Evolutionary conservation across 2,329 filamentous ascomycete genomes (phyloP).

Genomic region (Dactylellina sp.): DNA sequence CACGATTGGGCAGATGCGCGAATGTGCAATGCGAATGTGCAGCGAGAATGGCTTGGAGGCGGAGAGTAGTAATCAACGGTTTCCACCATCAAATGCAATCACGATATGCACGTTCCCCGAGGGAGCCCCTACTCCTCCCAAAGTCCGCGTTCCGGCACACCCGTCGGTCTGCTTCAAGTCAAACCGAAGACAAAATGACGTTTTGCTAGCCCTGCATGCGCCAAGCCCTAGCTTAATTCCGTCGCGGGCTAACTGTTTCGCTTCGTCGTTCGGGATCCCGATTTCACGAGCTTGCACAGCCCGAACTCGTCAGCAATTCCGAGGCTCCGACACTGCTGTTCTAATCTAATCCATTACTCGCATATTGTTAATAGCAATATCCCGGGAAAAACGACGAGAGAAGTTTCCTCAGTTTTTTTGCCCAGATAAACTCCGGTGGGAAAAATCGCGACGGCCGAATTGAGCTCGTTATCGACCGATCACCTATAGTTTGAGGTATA

Average conservation of each 20-base stretch:
- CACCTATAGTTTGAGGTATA: no score
- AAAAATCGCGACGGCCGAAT: neutral
- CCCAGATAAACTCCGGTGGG: no score
- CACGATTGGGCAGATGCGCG: neutral
- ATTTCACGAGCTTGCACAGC: constrained; percentile 12
- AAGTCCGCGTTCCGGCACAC: constrained; percentile 42
- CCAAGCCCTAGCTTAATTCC: constrained; percentile 29
- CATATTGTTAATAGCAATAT: no score
- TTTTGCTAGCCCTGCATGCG: neutral
- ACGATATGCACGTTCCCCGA: constrained; percentile 4
- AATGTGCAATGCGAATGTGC: constrained; percentile 7
- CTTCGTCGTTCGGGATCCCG: constrained; percentile 1
- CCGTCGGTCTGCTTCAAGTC: constrained; percentile 31
- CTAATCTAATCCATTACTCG: no score
- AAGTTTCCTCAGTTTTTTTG: no score
- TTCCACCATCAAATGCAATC: neutral
- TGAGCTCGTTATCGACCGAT: no score
- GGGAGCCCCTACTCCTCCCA: constrained; percentile 1
- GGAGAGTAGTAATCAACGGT: constrained; percentile 23
- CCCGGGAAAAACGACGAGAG: no score
- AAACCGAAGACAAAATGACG: constrained; percentile 24
- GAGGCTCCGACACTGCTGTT: neutral
- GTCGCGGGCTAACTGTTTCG: constrained; percentile 34
- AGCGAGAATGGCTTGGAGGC: neutral
- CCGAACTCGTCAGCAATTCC: neutral